Base-by-base conservation (phyloP, 805 yeast species). In the Metschnikowia kofuensis region DNA sequence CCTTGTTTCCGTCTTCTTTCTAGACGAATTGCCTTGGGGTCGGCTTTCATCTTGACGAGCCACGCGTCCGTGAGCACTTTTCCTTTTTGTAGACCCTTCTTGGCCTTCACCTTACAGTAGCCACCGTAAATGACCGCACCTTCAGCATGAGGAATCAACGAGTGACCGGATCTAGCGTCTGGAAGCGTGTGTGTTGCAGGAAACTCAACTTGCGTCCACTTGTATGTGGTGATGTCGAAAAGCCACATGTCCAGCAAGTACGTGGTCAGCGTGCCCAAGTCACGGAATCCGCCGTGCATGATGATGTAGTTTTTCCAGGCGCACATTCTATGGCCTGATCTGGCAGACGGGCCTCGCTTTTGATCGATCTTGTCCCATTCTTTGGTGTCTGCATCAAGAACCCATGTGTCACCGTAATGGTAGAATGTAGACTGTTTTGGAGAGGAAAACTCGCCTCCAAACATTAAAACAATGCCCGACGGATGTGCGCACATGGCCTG, bases 381-480 rank as follows among this genome's bases (percentile, higher is more conserved):
- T 60, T 87, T 89, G 14, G 85, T 75, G 31, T 78, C 82, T 1
- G 91, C 80, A 60, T 94, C 98, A 51, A 92, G 72, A 41, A 92
- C 76, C 99, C 99, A 92, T 4, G 97, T 86, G 63, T 92, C 99
- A 14, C 96, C 92, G 65, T 89, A 92, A 67, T 92, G 99, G 65
- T 94, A 94, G 67, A 92, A 92, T 0, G 97, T 89, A 44, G 89
- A 82, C 66, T 92, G 99, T 60, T 92, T 92, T 4, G 98, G 98
- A 13, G 96, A 87, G 1, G 97, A 88, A 59, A 94, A 92, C 68
- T 92, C 99, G 60, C 99, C 99, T 43, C 98, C 99, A 69, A 89
- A 94, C 74, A 92, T 68, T 51, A 92, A 65, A 28, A 89, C 78
- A 2, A 91, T 72, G 10, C 98, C 98, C 2, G 90, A 82, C 1